These are phyloP conservation scores for Ehretia macrophylla DNA, from an alignment of 257 asterid genomes.

Conservation along the genomic window DNA sequence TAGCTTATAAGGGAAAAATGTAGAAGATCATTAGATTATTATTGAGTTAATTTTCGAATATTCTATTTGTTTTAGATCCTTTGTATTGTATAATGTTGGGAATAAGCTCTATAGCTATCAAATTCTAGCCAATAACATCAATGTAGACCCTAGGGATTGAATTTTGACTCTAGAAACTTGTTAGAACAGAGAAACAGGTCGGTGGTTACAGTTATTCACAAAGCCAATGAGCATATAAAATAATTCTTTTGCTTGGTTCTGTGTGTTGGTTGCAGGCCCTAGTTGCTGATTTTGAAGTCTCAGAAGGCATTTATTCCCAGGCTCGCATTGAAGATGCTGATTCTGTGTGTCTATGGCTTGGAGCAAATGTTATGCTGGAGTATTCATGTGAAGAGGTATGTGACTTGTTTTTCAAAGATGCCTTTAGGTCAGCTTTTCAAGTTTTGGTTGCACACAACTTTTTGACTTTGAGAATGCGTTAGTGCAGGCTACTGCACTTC, in stretches of 20 bases:
- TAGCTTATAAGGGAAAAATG: not conserved
- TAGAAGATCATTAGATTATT: not conserved
- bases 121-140: no score
- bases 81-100: no score
- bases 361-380: conserved; percentile 96
- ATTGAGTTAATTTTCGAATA: not conserved
- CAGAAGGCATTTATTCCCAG: conserved; percentile 90
- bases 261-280: conserved; percentile 49
- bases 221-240: no score
- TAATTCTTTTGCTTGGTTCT: no score
- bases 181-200: no score
- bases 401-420: not conserved
- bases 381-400: conserved; percentile 84
- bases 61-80: not conserved
- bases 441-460: not conserved
- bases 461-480: conserved; percentile 14
- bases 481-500: conserved; percentile 72
- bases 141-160: no score
- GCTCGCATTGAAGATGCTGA: conserved; percentile 76
- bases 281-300: conserved; percentile 86
- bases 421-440: conserved; percentile 9
- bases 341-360: conserved; percentile 94
- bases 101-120: no score
- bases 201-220: no score
- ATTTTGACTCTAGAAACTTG: no score